These are phyloP conservation scores for Paxillus rubicundulus DNA, from an alignment of 768 basidiomycete genomes.

Conservation along the genomic window DNA sequence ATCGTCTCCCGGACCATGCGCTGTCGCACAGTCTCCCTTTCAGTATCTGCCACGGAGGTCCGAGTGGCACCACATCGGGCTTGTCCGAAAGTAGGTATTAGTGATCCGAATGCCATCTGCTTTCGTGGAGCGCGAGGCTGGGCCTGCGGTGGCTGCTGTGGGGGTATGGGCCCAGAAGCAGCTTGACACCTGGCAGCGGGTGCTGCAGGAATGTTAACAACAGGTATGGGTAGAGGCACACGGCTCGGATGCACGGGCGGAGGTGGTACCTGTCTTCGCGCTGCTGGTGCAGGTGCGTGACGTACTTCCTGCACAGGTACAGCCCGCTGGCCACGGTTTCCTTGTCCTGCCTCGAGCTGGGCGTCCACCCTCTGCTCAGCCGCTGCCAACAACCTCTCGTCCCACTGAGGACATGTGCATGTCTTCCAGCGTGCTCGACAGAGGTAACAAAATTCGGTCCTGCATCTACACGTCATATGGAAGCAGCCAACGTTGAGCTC, in stretches of 20 bases:
- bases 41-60: not conserved
- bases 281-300: not conserved
- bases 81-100: not conserved
- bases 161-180: too few relatives aligned
- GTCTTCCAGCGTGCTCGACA: slow-evolving; percentile 59
- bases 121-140: not conserved
- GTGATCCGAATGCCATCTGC: slow-evolving; percentile 2
- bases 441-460: slow-evolving; percentile 43
- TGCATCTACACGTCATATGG: slow-evolving; percentile 42
- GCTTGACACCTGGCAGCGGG: too few relatives aligned
- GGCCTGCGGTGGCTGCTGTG: not conserved
- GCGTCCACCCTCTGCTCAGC: slow-evolving; percentile 47
- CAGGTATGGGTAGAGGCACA: not conserved
- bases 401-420: slow-evolving; percentile 66
- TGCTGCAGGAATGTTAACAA: not conserved
- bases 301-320: slow-evolving; percentile 19
- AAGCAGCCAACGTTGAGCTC: slow-evolving; percentile 38
- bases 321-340: slow-evolving; percentile 30
- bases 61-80: not conserved
- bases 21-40: slow-evolving; percentile 8
- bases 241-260: too few relatives aligned
- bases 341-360: slow-evolving; percentile 23
- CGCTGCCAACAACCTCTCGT: slow-evolving; percentile 43
- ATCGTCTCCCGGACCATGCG: slow-evolving; percentile 31
- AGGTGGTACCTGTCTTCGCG: too few relatives aligned